Conservation (phyloP, 202 grass and related monocot genomes). For the Alloteropsis angusta region DNA sequence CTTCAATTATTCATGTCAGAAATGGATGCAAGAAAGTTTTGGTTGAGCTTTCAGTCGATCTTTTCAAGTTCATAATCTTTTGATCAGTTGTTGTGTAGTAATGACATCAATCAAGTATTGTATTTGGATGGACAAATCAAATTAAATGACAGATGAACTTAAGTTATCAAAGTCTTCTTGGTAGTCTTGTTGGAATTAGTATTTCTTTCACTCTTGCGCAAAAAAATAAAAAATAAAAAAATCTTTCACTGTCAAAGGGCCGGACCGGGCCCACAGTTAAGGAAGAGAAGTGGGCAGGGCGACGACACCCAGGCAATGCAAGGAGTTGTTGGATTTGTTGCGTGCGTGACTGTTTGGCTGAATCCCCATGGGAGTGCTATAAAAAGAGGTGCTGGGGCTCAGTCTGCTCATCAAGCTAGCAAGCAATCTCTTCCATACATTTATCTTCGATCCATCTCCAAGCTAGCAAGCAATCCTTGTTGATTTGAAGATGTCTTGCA, state of each 20-base stretch:
- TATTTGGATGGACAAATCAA: too few relatives aligned
- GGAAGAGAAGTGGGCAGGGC: not conserved
- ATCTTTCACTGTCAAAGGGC: not conserved
- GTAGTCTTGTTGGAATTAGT: not conserved
- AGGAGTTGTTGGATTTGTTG: not conserved
- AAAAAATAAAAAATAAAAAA: too few relatives aligned
- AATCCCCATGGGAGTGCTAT: not conserved
- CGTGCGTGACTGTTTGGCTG: not conserved
- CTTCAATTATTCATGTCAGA: not conserved
- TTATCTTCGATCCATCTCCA: too few relatives aligned
- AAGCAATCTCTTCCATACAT: not conserved
- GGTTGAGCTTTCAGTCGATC: too few relatives aligned
- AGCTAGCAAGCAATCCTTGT: too few relatives aligned
- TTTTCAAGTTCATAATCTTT: too few relatives aligned
- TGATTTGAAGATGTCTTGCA: slow-evolving; percentile 45
- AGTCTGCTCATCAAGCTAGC: not conserved
- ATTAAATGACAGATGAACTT: too few relatives aligned
- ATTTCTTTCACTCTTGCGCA: not conserved
- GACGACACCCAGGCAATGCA: not conserved
- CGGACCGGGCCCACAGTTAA: not conserved
- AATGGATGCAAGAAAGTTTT: not conserved
- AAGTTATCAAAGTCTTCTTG: not conserved
- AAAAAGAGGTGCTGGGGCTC: not conserved
- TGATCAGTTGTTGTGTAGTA: too few relatives aligned
- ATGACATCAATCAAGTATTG: too few relatives aligned